Conservation (phyloP, 1,284 basidiomycete genomes). For the Peniophora sp. region DNA sequence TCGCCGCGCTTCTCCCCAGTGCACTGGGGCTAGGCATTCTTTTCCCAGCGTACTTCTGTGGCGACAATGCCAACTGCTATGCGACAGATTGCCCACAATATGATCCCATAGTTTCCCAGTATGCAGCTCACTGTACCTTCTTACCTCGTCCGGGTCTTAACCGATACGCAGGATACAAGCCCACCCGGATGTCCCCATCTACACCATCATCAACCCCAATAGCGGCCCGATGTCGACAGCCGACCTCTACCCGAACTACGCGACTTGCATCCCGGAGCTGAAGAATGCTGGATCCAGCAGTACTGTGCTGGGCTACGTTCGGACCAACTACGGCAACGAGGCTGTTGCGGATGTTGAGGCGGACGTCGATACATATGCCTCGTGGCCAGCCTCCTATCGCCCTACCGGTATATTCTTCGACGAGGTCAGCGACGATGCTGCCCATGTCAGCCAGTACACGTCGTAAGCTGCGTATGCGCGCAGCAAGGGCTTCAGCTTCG, state of each 20-base stretch:
- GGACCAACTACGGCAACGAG: not conserved
- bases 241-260: conserved; percentile 19
- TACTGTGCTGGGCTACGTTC: not conserved
- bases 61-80: too few species aligned
- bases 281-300: not conserved
- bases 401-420: conserved; percentile 32
- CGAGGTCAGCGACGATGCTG: conserved; percentile 15
- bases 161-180: conserved; percentile 22
- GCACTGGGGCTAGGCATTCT: too few species aligned
- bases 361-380: conserved; percentile 26
- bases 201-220: conserved; percentile 25
- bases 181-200: conserved; percentile 22
- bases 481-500: not conserved
- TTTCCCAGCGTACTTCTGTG: too few species aligned
- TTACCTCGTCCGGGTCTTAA: too few species aligned
- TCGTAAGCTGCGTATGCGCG: not conserved
- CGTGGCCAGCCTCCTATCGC: conserved; percentile 21
- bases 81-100: too few species aligned
- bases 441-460: not conserved
- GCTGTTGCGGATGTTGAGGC: conserved; percentile 11
- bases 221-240: conserved; percentile 22
- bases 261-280: conserved; percentile 15
- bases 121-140: too few species aligned
- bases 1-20: too few species aligned
- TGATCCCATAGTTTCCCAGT: too few species aligned